These are phyloP conservation scores for Allium fistulosum DNA, from an alignment of 106 monocot species.

Conservation along the genomic window DNA sequence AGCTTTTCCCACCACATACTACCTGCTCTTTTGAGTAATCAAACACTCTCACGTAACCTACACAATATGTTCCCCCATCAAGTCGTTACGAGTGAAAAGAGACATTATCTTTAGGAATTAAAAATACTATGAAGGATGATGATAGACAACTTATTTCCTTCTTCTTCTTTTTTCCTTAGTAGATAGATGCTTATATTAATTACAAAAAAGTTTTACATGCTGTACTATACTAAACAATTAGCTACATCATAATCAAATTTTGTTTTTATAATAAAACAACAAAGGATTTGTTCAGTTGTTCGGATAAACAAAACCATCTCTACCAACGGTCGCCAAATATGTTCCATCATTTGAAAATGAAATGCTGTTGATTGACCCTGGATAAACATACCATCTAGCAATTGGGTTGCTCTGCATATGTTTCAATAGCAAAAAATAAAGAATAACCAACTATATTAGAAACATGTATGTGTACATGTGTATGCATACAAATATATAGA, in stretches of 20 bases:
- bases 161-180: too few species aligned
- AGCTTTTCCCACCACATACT: conserved; percentile 89
- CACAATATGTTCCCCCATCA: background rate
- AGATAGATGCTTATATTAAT: too few species aligned
- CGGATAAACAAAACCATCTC: conserved; percentile 56
- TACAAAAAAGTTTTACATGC: too few species aligned
- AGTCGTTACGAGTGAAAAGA: background rate
- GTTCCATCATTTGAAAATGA: conserved; percentile 84
- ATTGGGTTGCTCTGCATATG: conserved; percentile 80
- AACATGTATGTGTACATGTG: background rate
- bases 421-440: background rate
- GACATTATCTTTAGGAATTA: background rate
- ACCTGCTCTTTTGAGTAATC: conserved; percentile 78
- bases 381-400: conserved; percentile 94
- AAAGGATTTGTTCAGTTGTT: background rate
- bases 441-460: background rate
- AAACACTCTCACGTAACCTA: conserved; percentile 95
- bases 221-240: background rate
- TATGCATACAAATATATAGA: background rate
- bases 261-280: background rate
- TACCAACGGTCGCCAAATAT: conserved; percentile 78
- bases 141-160: too few species aligned
- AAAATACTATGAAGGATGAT: background rate
- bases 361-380: conserved; percentile 84
- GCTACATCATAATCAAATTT: background rate